A percentile compares a stretch with the other conserved stretches of the same genome.
Evolutionary conservation across 2,329 filamentous ascomycete genomes (phyloP).

Genomic region (Taxawa tesnikishii): DNA sequence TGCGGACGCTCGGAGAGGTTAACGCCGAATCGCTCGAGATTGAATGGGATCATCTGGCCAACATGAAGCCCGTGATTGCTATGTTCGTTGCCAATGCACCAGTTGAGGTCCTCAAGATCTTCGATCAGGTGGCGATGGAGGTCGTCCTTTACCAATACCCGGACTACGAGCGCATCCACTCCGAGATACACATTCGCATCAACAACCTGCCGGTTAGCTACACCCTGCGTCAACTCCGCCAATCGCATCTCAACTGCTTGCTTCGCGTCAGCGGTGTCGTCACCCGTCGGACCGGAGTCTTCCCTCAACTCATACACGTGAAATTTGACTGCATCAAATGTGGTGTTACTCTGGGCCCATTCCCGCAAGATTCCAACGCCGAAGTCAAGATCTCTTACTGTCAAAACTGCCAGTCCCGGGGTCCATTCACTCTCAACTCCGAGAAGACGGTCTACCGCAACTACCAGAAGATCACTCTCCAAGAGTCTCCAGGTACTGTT

Average conservation of each 20-base stretch:
- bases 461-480: slow-evolving; percentile 93
- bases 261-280: slow-evolving; percentile 92
- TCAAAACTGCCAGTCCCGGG: slow-evolving; percentile 88
- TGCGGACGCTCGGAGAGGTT: slow-evolving; percentile 89
- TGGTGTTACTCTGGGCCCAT: slow-evolving; percentile 80
- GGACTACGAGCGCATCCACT: slow-evolving; percentile 94
- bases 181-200: slow-evolving; percentile 94
- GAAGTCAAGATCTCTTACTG: slow-evolving; percentile 96
- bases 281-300: slow-evolving; percentile 85
- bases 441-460: slow-evolving; percentile 98
- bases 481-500: slow-evolving; percentile 94
- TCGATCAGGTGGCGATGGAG: slow-evolving; percentile 94
- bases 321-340: slow-evolving; percentile 97
- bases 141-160: slow-evolving; percentile 92
- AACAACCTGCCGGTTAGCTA: slow-evolving; percentile 90
- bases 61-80: slow-evolving; percentile 83
- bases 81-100: slow-evolving; percentile 96
- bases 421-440: slow-evolving; percentile 89
- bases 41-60: slow-evolving; percentile 82
- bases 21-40: slow-evolving; percentile 95
- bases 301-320: slow-evolving; percentile 95
- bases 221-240: slow-evolving; percentile 85
- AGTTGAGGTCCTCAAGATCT: slow-evolving; percentile 87
- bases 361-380: slow-evolving; percentile 92
- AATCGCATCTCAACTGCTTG: slow-evolving; percentile 90